Evolutionary conservation across 345 rosid genomes (phyloP).

Genomic region (Eucalyptus globulus): DNA sequence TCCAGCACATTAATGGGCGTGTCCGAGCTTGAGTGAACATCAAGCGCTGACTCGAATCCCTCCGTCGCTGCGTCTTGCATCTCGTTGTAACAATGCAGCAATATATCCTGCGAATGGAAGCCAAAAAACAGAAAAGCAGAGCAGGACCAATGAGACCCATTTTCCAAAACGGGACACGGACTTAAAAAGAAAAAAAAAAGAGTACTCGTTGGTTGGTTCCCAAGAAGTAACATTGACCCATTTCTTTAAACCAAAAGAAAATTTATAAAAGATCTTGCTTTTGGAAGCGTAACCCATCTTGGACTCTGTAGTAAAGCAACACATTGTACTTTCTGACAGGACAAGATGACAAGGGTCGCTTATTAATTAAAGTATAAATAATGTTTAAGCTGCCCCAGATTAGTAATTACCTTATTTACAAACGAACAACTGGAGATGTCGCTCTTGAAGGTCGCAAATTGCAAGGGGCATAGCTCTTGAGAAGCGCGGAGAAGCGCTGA

Average conservation of each 20-base stretch:
- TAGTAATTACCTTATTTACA: slow-evolving; percentile 43
- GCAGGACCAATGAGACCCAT: background rate
- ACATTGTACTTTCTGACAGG: background rate
- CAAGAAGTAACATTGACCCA: background rate
- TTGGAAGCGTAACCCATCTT: background rate
- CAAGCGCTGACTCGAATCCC: slow-evolving; percentile 17
- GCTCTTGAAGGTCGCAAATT: slow-evolving; percentile 26
- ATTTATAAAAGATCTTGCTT: background rate
- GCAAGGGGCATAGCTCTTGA: slow-evolving; percentile 42
- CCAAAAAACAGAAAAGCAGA: background rate
- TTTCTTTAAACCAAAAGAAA: background rate
- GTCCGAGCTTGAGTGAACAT: slow-evolving; percentile 20
- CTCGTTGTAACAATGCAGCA: slow-evolving; percentile 33
- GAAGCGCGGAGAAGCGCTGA: slow-evolving; percentile 58
- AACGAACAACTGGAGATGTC: slow-evolving; percentile 31
- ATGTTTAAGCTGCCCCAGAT: background rate
- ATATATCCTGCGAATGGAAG: slow-evolving; percentile 21
- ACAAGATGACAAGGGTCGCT: background rate
- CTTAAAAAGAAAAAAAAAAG: background rate
- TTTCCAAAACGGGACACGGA: background rate
- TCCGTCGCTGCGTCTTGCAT: slow-evolving; percentile 21
- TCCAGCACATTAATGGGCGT: slow-evolving; percentile 51
- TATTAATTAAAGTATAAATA: background rate
- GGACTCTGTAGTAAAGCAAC: background rate
- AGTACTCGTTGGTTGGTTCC: background rate